phyloP scores from a whole-genome alignment of 2,329 filamentous ascomycete genomes.

The Uncinocarpus reesii region DNA sequence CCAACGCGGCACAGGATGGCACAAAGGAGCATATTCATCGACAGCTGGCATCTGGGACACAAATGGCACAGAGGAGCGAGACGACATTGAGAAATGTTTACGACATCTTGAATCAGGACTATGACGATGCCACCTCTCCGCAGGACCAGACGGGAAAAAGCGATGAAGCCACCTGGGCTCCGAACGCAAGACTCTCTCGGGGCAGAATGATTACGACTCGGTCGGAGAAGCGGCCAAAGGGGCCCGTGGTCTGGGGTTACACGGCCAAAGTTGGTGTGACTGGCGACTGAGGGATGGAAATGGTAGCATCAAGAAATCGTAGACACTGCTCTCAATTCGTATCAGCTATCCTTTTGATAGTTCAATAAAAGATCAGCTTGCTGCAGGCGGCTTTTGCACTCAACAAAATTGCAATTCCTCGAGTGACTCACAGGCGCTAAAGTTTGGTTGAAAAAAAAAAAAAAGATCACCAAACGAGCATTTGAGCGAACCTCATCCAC shows the following conservation, averaged over 20 bases:
- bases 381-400: no score
- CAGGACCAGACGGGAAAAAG: not conserved
- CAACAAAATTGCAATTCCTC: no score
- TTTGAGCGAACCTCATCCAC: not conserved
- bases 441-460: slow-evolving; percentile 14
- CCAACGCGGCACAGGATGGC: slow-evolving; percentile 25
- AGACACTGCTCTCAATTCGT: no score
- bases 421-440: slow-evolving; percentile 1
- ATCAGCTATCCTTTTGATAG: no score
- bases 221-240: slow-evolving; percentile 22
- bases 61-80: slow-evolving; percentile 25
- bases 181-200: slow-evolving; percentile 22
- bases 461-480: slow-evolving; percentile 17
- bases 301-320: not conserved
- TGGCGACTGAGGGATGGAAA: slow-evolving; percentile 1
- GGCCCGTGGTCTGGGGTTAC: slow-evolving; percentile 31
- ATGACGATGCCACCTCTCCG: slow-evolving; percentile 21
- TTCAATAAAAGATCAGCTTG: no score
- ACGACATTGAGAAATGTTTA: slow-evolving; percentile 27
- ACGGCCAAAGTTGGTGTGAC: slow-evolving; percentile 27
- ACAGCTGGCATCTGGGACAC: slow-evolving; percentile 25
- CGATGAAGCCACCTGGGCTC: slow-evolving; percentile 24
- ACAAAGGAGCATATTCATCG: slow-evolving; percentile 29
- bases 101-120: slow-evolving; percentile 27
- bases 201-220: slow-evolving; percentile 17